Conservation (phyloP, 1,139 yeast genomes). For the Saccharomycopsis hybrid region DNA sequence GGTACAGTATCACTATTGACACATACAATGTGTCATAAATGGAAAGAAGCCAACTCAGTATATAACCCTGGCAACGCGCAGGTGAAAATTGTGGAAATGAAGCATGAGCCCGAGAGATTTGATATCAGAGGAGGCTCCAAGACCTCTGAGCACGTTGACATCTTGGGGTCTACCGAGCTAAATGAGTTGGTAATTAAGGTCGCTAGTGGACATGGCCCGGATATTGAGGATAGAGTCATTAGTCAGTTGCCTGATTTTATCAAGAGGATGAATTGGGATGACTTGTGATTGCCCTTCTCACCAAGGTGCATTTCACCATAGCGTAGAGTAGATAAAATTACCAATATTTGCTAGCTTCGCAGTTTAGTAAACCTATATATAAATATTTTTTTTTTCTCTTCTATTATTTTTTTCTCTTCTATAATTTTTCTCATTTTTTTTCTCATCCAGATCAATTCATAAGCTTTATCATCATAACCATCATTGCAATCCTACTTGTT, state of each 20-base stretch:
- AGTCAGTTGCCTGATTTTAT: slow-evolving; percentile 61
- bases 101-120: slow-evolving; percentile 86
- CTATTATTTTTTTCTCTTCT: too few species aligned
- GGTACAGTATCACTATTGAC: slow-evolving; percentile 88
- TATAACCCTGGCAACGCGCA: slow-evolving; percentile 74
- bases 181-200: slow-evolving; percentile 79
- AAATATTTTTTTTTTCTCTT: too few species aligned
- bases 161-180: slow-evolving; percentile 85
- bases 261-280: slow-evolving; percentile 32
- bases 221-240: slow-evolving; percentile 51
- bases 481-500: too few species aligned
- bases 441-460: too few species aligned
- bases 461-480: too few species aligned
- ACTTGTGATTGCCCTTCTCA: too few species aligned
- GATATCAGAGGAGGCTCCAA: slow-evolving; percentile 97
- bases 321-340: too few species aligned
- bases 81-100: slow-evolving; percentile 82
- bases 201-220: slow-evolving; percentile 72
- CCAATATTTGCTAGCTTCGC: too few species aligned
- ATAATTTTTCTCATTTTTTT: too few species aligned
- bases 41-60: slow-evolving; percentile 67
- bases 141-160: slow-evolving; percentile 97
- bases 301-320: too few species aligned
- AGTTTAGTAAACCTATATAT: too few species aligned
- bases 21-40: slow-evolving; percentile 74